phyloP scores from a whole-genome alignment of 352 stramenopile genomes.

The Phytopythium ostracodes region DNA sequence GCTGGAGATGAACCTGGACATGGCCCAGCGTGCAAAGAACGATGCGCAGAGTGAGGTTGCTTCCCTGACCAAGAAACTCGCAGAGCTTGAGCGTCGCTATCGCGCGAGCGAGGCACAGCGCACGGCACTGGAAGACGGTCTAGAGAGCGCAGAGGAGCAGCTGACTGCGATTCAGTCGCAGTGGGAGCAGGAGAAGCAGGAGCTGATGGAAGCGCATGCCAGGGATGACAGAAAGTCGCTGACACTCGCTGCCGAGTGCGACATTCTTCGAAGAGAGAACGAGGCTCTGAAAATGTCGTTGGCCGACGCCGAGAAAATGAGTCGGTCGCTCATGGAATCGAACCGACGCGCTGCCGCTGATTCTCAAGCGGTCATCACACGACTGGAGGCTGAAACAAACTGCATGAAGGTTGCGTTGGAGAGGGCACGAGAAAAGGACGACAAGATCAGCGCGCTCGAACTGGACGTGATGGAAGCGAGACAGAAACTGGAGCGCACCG shows the following conservation, averaged over 20 bases:
- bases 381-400: conserved; percentile 31
- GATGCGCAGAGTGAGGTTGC: conserved; percentile 20
- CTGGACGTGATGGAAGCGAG: conserved; percentile 26
- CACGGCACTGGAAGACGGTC: conserved; percentile 29
- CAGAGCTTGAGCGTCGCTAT: conserved; percentile 41
- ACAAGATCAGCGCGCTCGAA: conserved; percentile 29
- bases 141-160: conserved; percentile 52
- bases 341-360: conserved; percentile 21
- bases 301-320: conserved; percentile 23
- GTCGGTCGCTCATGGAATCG: conserved; percentile 18
- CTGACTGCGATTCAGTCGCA: conserved; percentile 45
- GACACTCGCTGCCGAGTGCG: conserved; percentile 27
- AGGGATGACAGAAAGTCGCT: conserved; percentile 32
- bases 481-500: conserved; percentile 29
- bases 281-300: conserved; percentile 29
- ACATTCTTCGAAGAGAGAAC: conserved; percentile 39
- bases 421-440: conserved; percentile 30
- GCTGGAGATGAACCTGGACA: conserved; percentile 31
- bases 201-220: conserved; percentile 25
- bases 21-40: conserved; percentile 23
- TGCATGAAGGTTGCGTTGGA: conserved; percentile 22
- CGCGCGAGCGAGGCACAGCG: conserved; percentile 38
- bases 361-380: conserved; percentile 22
- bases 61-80: conserved; percentile 19
- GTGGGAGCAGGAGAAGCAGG: conserved; percentile 59